A percentile compares a stretch with the other conserved stretches of the same genome.
phyloP scores from a whole-genome alignment of 2,329 filamentous ascomycete genomes.

The Aspergillus unguis region DNA sequence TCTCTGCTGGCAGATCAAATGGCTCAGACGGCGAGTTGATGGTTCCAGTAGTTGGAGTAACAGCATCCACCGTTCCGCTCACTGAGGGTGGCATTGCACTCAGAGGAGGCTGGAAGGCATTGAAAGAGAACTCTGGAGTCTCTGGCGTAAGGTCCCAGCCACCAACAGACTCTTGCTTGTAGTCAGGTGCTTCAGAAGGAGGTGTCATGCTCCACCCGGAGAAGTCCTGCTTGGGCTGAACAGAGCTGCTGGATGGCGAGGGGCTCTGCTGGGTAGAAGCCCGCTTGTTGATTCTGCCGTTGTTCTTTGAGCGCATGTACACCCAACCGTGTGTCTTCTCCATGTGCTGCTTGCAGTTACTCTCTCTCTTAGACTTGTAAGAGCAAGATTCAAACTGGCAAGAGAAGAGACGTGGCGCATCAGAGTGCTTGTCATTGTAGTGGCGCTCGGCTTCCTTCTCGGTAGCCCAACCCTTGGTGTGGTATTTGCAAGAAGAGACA shows the following conservation, averaged over 20 bases:
- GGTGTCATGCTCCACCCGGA: slow-evolving; percentile 9
- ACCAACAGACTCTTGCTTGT: slow-evolving; percentile 1
- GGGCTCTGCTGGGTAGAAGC: slow-evolving; percentile 10
- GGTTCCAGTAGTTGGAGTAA: slow-evolving; percentile 11
- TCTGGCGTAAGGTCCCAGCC: slow-evolving; percentile 9
- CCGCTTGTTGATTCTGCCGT: slow-evolving; percentile 55
- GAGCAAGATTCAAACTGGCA: slow-evolving; percentile 81
- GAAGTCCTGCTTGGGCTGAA: slow-evolving; percentile 7
- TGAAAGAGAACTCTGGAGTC: slow-evolving; percentile 12
- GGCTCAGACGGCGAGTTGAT: slow-evolving; percentile 13
- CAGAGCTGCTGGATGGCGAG: slow-evolving; percentile 7
- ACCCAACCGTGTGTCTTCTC: slow-evolving; percentile 90
- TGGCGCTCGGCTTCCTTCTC: slow-evolving; percentile 97
- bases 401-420: slow-evolving; percentile 73
- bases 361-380: slow-evolving; percentile 93
- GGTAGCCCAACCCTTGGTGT: slow-evolving; percentile 86
- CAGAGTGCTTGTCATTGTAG: slow-evolving; percentile 91
- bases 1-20: slow-evolving; percentile 7
- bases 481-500: slow-evolving; percentile 79
- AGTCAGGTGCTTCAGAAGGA: slow-evolving; percentile 10
- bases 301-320: slow-evolving; percentile 91
- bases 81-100: slow-evolving; percentile 7
- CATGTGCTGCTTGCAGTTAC: slow-evolving; percentile 98
- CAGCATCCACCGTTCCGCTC: slow-evolving; percentile 6
- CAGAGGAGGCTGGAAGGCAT: slow-evolving; percentile 8